Base-by-base conservation (phyloP, 179 eudicot species). In the Amaranthus tricolor region DNA sequence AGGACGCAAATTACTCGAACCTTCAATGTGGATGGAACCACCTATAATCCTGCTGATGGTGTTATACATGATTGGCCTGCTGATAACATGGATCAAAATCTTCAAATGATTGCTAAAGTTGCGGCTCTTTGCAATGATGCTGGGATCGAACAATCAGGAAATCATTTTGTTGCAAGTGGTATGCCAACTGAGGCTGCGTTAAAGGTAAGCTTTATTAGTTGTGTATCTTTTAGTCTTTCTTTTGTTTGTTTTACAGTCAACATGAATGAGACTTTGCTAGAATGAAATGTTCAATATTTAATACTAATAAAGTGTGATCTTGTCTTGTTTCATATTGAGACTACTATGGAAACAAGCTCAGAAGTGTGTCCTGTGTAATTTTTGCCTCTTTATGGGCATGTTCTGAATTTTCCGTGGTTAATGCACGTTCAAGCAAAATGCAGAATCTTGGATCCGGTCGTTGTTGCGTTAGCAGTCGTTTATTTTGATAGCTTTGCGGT, bases 181-280 rank as follows among this genome's bases (percentile, higher is more conserved):
- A 84, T 93, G 91, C 98, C 98, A 53, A 93, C 98, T 78, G 98
- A 93, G 86, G 98, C 98, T 79, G 98, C 97, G 15, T 80, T 91
- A 69, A 89, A 91, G 95, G 98, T 91, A 74, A 84, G 78, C 52
- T 58, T 9, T 52, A 15, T 55, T 16, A 50, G 17, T 44, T 31
- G 20, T 50, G 11, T 53, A 74, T 61, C 49, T 68, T 73, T 20
- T 49, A 15, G 24, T 53, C 8, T 79, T 0, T 20, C 50, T 9
- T 68, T 61, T n/a, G 61, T 13, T 31, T 31, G 8, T 68, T 5
- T 70, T 67, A 51, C 52, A 19, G 6, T 31, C 40, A 31, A 31
- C 3, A 31, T 31, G 40, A 31, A 56, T 66, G 13, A 20, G 49
- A 43, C 56, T 13, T 31, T 31, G 20, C 48, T 10, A 51, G 40